phyloP scores from a whole-genome alignment of 2,329 filamentous ascomycete genomes.

The Colletotrichum brevisporum region DNA sequence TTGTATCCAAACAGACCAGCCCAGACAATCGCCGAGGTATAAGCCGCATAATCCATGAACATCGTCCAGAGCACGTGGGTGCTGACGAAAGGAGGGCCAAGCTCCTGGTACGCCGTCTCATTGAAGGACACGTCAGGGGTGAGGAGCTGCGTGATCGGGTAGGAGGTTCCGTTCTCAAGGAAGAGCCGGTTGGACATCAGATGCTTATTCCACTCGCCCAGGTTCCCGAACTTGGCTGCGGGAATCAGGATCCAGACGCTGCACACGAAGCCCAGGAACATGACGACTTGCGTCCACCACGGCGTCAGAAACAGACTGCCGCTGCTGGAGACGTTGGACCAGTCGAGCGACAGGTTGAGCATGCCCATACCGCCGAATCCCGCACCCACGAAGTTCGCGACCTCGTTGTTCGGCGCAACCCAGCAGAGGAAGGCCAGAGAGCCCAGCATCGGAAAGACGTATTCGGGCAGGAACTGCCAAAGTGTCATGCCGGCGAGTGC shows the following conservation, averaged over 20 bases:
- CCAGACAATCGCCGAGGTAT: slow-evolving; percentile 67
- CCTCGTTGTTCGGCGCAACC: slow-evolving; percentile 70
- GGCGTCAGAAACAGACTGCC: slow-evolving; percentile 68
- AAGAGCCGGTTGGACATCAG: slow-evolving; percentile 73
- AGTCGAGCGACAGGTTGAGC: slow-evolving; percentile 72
- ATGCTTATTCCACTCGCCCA: slow-evolving; percentile 62
- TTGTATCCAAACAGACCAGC: slow-evolving; percentile 58
- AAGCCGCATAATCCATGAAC: slow-evolving; percentile 61
- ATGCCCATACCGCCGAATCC: slow-evolving; percentile 70
- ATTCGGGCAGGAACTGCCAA: slow-evolving; percentile 37
- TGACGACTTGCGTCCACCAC: slow-evolving; percentile 63
- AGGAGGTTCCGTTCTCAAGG: slow-evolving; percentile 60
- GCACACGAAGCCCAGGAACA: slow-evolving; percentile 68
- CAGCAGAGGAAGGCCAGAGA: slow-evolving; percentile 69
- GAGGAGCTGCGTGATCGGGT: slow-evolving; percentile 54
- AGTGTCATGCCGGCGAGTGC: slow-evolving; percentile 64
- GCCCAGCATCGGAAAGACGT: slow-evolving; percentile 34
- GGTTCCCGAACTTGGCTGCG: slow-evolving; percentile 69
- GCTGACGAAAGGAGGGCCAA: slow-evolving; percentile 68
- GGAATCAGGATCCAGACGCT: slow-evolving; percentile 72
- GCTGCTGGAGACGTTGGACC: slow-evolving; percentile 58
- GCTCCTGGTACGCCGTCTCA: slow-evolving; percentile 68
- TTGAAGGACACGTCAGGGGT: slow-evolving; percentile 69
- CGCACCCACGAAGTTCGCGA: slow-evolving; percentile 74
- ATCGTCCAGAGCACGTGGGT: slow-evolving; percentile 36